Evolutionary conservation across 352 stramenopile genomes (phyloP).

Genomic region (Paralagenidium karlingii): DNA sequence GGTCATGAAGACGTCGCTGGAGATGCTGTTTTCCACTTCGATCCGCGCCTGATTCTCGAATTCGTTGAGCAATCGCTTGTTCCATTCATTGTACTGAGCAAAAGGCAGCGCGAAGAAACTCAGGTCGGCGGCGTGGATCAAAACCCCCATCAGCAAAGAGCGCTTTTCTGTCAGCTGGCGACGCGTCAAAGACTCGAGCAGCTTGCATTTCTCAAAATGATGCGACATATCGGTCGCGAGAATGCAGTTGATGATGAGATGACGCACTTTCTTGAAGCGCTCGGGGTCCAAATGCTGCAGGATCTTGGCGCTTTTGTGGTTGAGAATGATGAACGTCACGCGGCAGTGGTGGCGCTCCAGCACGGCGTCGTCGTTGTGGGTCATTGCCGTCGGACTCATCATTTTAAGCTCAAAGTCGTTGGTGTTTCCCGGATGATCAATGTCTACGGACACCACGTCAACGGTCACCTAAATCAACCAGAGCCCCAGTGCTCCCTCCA

Average conservation of each 20-base stretch:
- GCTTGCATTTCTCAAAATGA: slow-evolving; percentile 52
- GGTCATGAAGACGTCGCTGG: slow-evolving; percentile 77
- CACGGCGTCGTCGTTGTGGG: slow-evolving; percentile 85
- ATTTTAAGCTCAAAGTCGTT: slow-evolving; percentile 85
- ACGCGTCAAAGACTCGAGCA: too few species aligned
- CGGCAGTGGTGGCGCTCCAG: slow-evolving; percentile 80
- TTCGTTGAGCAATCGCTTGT: slow-evolving; percentile 57
- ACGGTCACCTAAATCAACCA: too few species aligned
- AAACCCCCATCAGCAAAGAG: slow-evolving; percentile 71
- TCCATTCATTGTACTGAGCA: slow-evolving; percentile 39
- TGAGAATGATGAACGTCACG: slow-evolving; percentile 53
- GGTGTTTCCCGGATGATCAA: slow-evolving; percentile 81
- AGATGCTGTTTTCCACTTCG: slow-evolving; percentile 39
- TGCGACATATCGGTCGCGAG: slow-evolving; percentile 77
- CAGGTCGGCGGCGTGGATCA: slow-evolving; percentile 73
- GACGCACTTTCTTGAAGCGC: slow-evolving; percentile 49
- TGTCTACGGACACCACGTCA: too few species aligned
- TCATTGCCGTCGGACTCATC: slow-evolving; percentile 54
- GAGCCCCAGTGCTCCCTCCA: slow-evolving; percentile 38
- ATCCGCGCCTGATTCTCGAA: slow-evolving; percentile 59
- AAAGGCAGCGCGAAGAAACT: slow-evolving; percentile 38
- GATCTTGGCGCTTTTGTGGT: slow-evolving; percentile 13
- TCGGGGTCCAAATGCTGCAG: slow-evolving; percentile 4
- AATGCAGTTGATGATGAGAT: slow-evolving; percentile 60
- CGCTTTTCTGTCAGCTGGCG: slow-evolving; percentile 49